Percentiles rank a stretch among this genome's conserved stretches.
phyloP scores from a whole-genome alignment of 2,329 filamentous ascomycete genomes.

The Taxawa tesnikishii region DNA sequence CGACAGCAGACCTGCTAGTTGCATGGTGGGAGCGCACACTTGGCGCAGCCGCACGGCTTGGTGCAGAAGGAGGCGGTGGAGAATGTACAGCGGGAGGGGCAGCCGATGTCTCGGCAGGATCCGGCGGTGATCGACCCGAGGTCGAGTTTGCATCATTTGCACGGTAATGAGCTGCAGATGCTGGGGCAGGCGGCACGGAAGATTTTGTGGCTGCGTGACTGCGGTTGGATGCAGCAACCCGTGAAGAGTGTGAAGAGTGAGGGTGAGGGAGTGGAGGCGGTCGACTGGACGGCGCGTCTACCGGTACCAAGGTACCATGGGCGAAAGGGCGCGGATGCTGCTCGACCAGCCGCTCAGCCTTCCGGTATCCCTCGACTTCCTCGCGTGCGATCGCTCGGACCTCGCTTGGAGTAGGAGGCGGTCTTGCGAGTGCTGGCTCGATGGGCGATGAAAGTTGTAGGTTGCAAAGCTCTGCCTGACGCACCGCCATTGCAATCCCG shows the following conservation, averaged over 20 bases:
- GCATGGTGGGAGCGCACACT: neutral
- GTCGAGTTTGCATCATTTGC: neutral
- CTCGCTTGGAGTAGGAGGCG: slow-evolving; percentile 8
- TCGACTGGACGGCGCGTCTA: slow-evolving; percentile 9
- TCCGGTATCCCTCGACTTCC: slow-evolving; percentile 19
- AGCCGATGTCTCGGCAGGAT: too few relatives aligned
- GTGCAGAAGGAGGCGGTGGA: too few relatives aligned
- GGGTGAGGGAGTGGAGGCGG: too few relatives aligned
- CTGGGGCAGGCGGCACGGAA: neutral
- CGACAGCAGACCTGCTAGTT: neutral
- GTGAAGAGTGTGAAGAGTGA: too few relatives aligned
- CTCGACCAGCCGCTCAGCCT: slow-evolving; percentile 20
- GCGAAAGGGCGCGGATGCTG: slow-evolving; percentile 16
- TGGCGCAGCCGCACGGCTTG: too few relatives aligned
- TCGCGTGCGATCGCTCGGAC: slow-evolving; percentile 20
- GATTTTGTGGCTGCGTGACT: neutral
- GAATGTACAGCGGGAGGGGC: too few relatives aligned
- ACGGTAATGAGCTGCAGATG: neutral
- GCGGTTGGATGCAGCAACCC: too few relatives aligned
- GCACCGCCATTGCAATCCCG: slow-evolving; percentile 9
- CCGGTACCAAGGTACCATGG: slow-evolving; percentile 17
- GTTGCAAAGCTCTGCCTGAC: neutral
- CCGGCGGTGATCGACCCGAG: too few relatives aligned
- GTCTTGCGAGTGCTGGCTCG: slow-evolving; percentile 7
- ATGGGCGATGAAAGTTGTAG: slow-evolving; percentile 7